Base-by-base conservation (phyloP, 1,284 basidiomycete species). In the Agaricales sp. region DNA sequence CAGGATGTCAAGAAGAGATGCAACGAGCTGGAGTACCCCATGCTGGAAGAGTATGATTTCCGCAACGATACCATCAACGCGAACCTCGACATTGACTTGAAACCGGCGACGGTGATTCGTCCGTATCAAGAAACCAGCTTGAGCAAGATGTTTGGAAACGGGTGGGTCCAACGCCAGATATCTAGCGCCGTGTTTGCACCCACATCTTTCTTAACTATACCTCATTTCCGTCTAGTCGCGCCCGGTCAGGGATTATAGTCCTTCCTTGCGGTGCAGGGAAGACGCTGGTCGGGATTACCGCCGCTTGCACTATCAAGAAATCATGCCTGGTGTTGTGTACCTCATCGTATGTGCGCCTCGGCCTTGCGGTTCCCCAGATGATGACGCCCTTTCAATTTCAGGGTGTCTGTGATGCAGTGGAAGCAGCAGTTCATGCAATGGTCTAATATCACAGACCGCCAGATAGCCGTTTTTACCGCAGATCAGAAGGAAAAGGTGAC, bases 231-330 rank as follows among this genome's bases (percentile, higher is more conserved):
- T 43, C 3, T 52, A 92, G 93, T 46, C 92, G 94, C 61, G 94
- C 94, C 43, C 80, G 94, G 51, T 98, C 94, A 45, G 96, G 96
- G 2, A 99, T 99, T 58, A 99, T 99, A 55, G 96, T 99, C 2
- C 73, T 99, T 24, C 96, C 96, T 37, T 99, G 96, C 62, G 96
- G 96, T 53, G 96, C 96, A 24, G 96, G 96, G 45, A 99, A 99
- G 72, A 99, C 96, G 8, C 78, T 99, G 2, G 96, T 99, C 3
- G 96, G 96, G 14, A 98, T 99, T 60, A 99, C 96, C 0, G 96
- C 96, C 2, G 96, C 96, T 11, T 98, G 94, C 61, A 99, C 96
- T 16, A 96, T 99, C 70, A 97, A 97, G 71, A 99, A 99, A 72
- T 96, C 92, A 24, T 95, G 92, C 60, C 76, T 99, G n/a, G 93